Base-by-base conservation (phyloP, 768 basidiomycete species). In the Naematelia aurantialba region DNA sequence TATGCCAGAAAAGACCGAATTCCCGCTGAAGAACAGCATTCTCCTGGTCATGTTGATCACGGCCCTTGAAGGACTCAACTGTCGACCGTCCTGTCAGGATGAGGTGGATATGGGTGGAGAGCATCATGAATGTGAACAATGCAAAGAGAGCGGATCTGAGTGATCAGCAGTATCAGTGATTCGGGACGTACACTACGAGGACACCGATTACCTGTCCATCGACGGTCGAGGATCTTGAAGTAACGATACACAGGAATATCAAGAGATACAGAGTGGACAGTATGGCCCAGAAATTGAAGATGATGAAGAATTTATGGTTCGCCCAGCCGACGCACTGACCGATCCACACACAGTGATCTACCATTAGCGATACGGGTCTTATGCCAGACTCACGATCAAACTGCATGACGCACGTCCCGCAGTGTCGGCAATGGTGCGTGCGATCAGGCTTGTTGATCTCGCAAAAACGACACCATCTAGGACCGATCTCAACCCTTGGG, bases 311-410 rank as follows among this genome's bases (percentile, higher is more conserved):
- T 78, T 91, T 91, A 65, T 93, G 88, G 72, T 97, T 97, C 39
- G 84, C 83, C 52, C 91, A 92, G 11, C 92, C 92, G 19, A 96
- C 89, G 65, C 92, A 97, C 69, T 91, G 89, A 11, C 92, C 92
- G 53, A 97, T 86, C 92, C 91, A 89, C 85, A 67, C 48, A 53
- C 59, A 74, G 19, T 76, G 73, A 54, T 76, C 73, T 69, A 50
- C 39, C 30, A 53, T 58, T 54, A 59, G 45, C 45, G 8, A 39
- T 45, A n/a, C 24, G 2, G 29, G 22, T 24, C n/a, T 17, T 30
- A 8, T 4, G 19, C 17, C 14, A 14, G 3, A 70, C 74, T 70
- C 53, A 74, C 75, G 72, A 51, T 76, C 75, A 55, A 72, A 74
- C 14, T 65, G 67, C 58, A 76, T 29, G 2, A 76, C 63, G 51